Percentiles rank a stretch among this genome's conserved stretches.
Evolutionary conservation across 2,329 filamentous ascomycete genomes (phyloP).

Genomic region (Aotearoamyces nothofagi): DNA sequence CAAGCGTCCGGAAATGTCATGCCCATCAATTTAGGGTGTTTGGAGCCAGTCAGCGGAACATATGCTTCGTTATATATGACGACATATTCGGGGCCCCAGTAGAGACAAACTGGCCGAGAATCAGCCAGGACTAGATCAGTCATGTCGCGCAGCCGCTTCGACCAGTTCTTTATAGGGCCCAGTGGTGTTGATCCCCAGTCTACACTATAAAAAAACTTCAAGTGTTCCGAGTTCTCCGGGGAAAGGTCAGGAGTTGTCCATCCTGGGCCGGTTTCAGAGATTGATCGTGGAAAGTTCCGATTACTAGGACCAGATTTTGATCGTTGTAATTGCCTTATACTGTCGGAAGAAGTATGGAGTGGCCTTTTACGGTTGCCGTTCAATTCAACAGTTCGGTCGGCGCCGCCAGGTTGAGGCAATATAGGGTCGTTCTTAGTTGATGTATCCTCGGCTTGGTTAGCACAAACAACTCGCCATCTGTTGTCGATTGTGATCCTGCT

Average conservation of each 20-base stretch:
- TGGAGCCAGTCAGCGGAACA: slow-evolving; percentile 43
- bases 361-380: too few relatives aligned
- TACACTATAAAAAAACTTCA: slow-evolving; percentile 21
- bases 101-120: slow-evolving; percentile 38
- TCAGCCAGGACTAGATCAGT: slow-evolving; percentile 29
- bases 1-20: slow-evolving; percentile 42
- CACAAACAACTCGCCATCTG: slow-evolving; percentile 1
- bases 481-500: background rate
- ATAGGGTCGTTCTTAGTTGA: too few relatives aligned
- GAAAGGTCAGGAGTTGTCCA: too few relatives aligned
- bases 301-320: too few relatives aligned
- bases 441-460: too few relatives aligned
- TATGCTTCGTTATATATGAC: slow-evolving; percentile 64
- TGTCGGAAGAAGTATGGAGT: too few relatives aligned
- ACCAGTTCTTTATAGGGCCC: slow-evolving; percentile 31
- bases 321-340: too few relatives aligned
- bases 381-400: too few relatives aligned
- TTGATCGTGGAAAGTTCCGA: too few relatives aligned
- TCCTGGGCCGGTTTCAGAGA: too few relatives aligned
- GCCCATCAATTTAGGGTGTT: slow-evolving; percentile 48
- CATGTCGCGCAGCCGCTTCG: slow-evolving; percentile 28
- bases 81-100: slow-evolving; percentile 46
- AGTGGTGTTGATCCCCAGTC: slow-evolving; percentile 32
- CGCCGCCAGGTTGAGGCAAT: too few relatives aligned
- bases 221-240: background rate